phyloP scores from a whole-genome alignment of 768 basidiomycete species.

The Tricholoma flavovirens region DNA sequence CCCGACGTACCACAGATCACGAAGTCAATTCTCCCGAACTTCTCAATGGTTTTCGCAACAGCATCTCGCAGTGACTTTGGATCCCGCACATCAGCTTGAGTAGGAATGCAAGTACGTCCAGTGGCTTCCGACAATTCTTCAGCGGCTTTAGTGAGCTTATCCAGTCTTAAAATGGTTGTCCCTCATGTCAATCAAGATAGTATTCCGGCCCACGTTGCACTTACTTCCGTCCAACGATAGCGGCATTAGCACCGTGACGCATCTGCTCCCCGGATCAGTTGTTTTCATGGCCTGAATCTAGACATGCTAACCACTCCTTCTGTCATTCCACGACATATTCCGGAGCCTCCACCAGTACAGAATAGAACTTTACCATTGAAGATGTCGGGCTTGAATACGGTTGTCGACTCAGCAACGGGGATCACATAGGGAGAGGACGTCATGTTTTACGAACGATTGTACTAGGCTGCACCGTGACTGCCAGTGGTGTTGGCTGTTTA shows the following conservation, averaged over 20 bases:
- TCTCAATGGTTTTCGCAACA: conserved; percentile 65
- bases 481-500: too few species aligned
- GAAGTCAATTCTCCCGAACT: conserved; percentile 87
- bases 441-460: conserved; percentile 23
- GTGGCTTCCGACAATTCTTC: conserved; percentile 66
- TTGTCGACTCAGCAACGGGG: conserved; percentile 46
- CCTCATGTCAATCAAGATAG: not conserved
- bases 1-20: conserved; percentile 77
- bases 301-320: conserved; percentile 60
- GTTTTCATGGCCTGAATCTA: not conserved
- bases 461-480: too few species aligned
- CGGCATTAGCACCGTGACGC: conserved; percentile 75
- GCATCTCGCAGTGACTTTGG: conserved; percentile 69
- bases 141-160: conserved; percentile 65
- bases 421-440: conserved; percentile 34
- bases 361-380: conserved; percentile 90
- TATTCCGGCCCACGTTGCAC: conserved; percentile 14
- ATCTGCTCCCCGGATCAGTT: conserved; percentile 39
- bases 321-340: conserved; percentile 89
- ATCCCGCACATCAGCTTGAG: conserved; percentile 79
- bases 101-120: conserved; percentile 63
- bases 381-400: conserved; percentile 71
- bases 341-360: conserved; percentile 89
- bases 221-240: conserved; percentile 85
- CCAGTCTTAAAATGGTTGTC: conserved; percentile 41